Evolutionary conservation across 2,329 filamentous ascomycete genomes (phyloP), one percentile per base, ranked within the genome.

Genomic region (Pleurostoma richardsiae): DNA sequence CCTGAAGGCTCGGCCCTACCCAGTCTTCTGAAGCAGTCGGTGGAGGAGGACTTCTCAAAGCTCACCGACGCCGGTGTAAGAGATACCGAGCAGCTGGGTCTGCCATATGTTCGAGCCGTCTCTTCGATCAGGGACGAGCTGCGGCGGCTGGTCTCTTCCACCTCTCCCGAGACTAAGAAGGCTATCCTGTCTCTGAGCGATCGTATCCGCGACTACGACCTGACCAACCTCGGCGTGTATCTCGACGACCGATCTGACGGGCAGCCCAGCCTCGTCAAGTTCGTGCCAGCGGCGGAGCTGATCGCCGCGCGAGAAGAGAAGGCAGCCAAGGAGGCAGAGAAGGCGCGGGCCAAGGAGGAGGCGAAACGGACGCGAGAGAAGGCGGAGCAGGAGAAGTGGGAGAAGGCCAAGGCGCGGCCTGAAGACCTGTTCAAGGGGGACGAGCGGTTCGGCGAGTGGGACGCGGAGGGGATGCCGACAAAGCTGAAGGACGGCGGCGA

Each of bases 171-270:
- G 11, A 73, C 81, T 2, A 82, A 86, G 6, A 83, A 82, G 55
- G 74, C 82, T 10, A 74, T 83, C 41, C 76, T 88, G n/a, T 66
- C 71, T 1, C 74, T 86, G 41, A 86, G 81, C 64, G 85, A 86
- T 59, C 69, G 72, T 11, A 70, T 88, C 46, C 80, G 85, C 44
- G 82, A 88, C 58, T 69, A 76, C 3, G 75, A 82, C 45, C 74
- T 88, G 5, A 86, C 82, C 68, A 73, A 84, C 47, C 68, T 86
- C 1, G 81, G 77, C 41, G 79, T 88, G 52, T 86, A 86, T 57
- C 80, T 89, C 10, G 85, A 89, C 60, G 85, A 89, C 57, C 79
- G 83, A 30, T 76, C 81, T 28, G 69, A 67, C 52, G 68, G 60
- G 46, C 71, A 65, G 52, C 82, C 73, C 0, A 83, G 84, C 1